Percentiles rank a stretch among this genome's conserved stretches.
Evolutionary conservation across 371 early-diverging fungal genomes (phyloP).

Genomic region (Batrachochytrium dendrobatidis): DNA sequence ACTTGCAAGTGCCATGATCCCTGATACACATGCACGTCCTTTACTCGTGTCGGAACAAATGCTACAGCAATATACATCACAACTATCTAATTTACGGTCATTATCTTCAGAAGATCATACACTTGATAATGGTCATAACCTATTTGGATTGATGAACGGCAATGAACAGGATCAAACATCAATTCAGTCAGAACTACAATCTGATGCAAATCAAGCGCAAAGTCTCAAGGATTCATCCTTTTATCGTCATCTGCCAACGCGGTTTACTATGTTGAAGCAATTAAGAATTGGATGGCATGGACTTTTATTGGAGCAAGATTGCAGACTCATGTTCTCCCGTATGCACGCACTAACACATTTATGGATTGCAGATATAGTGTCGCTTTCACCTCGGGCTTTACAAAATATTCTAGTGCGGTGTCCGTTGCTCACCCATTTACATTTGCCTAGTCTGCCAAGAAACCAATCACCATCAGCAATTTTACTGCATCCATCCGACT

Average conservation of each 20-base stretch:
- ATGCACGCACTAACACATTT: neutral
- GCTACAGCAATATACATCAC: no score
- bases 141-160: no score
- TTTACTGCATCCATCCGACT: neutral
- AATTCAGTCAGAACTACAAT: no score
- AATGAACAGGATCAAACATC: no score
- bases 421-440: neutral
- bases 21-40: neutral
- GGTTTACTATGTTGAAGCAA: neutral
- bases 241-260: neutral
- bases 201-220: no score
- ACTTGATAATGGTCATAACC: no score
- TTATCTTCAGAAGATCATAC: no score
- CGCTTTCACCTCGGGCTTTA: neutral
- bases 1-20: neutral
- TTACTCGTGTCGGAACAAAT: no score
- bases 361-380: neutral
- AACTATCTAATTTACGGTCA: no score
- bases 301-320: neutral
- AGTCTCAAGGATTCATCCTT: no score
- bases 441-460: neutral
- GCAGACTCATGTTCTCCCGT: neutral
- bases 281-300: neutral
- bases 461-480: neutral
- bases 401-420: neutral